Conservation (phyloP, 1,139 yeast species). For the Blastobotrys proliferans region DNA sequence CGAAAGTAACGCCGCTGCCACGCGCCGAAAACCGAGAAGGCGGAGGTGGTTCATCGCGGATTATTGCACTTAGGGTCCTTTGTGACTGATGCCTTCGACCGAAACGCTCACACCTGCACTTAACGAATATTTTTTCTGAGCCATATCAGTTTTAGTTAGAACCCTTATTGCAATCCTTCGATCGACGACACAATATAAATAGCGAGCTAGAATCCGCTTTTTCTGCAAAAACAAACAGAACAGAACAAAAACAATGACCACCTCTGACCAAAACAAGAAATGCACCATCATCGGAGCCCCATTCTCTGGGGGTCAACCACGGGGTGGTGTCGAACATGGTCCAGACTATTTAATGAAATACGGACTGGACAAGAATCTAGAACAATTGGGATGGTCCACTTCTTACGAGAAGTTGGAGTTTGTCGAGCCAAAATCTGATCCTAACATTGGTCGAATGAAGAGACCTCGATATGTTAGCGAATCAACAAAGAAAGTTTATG, state of each 20-base stretch:
- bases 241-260: constrained; percentile 6
- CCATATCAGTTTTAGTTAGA: no score
- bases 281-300: constrained; percentile 67
- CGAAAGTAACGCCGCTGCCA: no score
- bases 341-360: constrained; percentile 75
- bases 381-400: constrained; percentile 69
- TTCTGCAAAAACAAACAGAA: not conserved
- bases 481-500: constrained; percentile 61
- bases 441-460: constrained; percentile 50
- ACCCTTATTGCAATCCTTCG: no score
- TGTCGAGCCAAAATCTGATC: constrained; percentile 33
- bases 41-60: no score
- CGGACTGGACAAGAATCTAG: constrained; percentile 63
- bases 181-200: not conserved
- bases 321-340: constrained; percentile 89
- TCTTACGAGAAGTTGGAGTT: constrained; percentile 52
- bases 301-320: constrained; percentile 95
- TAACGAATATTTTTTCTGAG: no score
- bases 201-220: no score
- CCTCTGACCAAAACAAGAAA: constrained; percentile 20
- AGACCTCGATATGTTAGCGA: constrained; percentile 75
- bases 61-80: no score
- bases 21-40: no score
- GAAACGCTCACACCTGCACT: constrained; percentile 15
- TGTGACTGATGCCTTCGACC: no score